These are phyloP conservation scores for Coniosporium tulheliwenetii DNA, from an alignment of 2,329 filamentous ascomycete genomes.

Conservation along the genomic window DNA sequence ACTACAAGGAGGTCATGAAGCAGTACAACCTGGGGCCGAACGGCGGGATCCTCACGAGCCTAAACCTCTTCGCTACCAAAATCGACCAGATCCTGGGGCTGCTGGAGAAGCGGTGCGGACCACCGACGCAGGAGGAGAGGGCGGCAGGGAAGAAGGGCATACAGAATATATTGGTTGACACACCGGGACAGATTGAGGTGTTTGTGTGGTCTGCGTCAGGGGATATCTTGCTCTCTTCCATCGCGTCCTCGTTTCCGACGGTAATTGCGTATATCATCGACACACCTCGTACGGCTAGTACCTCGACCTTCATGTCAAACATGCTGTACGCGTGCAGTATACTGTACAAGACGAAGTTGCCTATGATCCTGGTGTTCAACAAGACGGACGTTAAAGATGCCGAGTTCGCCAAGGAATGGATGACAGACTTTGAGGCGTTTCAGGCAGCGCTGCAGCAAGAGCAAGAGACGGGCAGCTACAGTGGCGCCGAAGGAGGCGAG, in stretches of 20 bases:
- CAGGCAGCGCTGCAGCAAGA: conserved; percentile 71
- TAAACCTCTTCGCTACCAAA: conserved; percentile 96
- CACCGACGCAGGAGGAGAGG: conserved; percentile 2
- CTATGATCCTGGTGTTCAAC: conserved; percentile 98
- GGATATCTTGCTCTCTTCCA: conserved; percentile 79
- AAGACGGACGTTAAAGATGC: conserved; percentile 94
- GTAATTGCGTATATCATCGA: conserved; percentile 97
- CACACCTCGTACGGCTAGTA: conserved; percentile 82
- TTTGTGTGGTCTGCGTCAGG: conserved; percentile 97
- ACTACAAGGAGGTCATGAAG: conserved; percentile 99
- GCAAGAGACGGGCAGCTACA: conserved; percentile 62
- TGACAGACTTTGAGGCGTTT: conserved; percentile 97
- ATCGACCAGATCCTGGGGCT: conserved; percentile 86
- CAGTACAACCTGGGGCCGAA: conserved; percentile 97
- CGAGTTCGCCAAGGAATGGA: conserved; percentile 91
- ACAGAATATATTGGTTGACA: conserved; percentile 75
- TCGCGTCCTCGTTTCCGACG: conserved; percentile 89
- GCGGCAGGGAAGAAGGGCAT: conserved; percentile 34
- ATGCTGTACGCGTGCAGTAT: conserved; percentile 99
- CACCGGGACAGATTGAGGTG: conserved; percentile 93
- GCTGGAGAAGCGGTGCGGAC: conserved; percentile 61
- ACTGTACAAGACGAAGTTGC: conserved; percentile 94
- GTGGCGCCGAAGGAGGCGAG: conserved; percentile 48
- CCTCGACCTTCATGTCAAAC: conserved; percentile 97
- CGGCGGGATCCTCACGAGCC: conserved; percentile 84